Conservation (phyloP, 2,329 filamentous ascomycete species). For the Geosmithia putterillii region DNA sequence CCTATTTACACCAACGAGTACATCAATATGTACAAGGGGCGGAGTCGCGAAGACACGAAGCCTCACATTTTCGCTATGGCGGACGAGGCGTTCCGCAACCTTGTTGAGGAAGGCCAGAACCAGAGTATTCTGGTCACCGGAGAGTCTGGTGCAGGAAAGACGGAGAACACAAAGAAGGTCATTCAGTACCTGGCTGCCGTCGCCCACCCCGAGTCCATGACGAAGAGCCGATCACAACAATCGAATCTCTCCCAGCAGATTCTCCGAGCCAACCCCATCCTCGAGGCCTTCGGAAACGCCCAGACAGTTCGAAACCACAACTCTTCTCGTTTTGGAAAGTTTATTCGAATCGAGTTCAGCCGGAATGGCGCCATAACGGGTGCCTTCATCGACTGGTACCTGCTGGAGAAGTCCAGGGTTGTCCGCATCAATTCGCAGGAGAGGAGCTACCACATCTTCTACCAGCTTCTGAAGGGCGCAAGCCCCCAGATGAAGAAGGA, state of each 20-base stretch:
- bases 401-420: slow-evolving; percentile 95
- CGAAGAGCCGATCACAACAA: slow-evolving; percentile 49
- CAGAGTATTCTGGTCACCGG: slow-evolving; percentile 97
- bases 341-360: slow-evolving; percentile 93
- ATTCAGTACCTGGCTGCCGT: slow-evolving; percentile 97
- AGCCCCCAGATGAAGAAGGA: slow-evolving; percentile 60
- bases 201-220: slow-evolving; percentile 66
- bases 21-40: slow-evolving; percentile 94
- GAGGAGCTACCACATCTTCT: slow-evolving; percentile 95
- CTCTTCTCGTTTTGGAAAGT: slow-evolving; percentile 96
- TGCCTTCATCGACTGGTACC: slow-evolving; percentile 97
- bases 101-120: slow-evolving; percentile 90
- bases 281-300: slow-evolving; percentile 96
- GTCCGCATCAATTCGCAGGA: slow-evolving; percentile 79
- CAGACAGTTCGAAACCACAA: slow-evolving; percentile 98
- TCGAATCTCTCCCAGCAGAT: slow-evolving; percentile 95
- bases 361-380: slow-evolving; percentile 81
- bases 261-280: slow-evolving; percentile 85
- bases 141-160: slow-evolving; percentile 96
- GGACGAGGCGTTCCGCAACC: slow-evolving; percentile 87
- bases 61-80: slow-evolving; percentile 98
- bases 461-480: slow-evolving; percentile 83
- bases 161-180: slow-evolving; percentile 98
- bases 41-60: slow-evolving; percentile 83
- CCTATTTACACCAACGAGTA: slow-evolving; percentile 96